phyloP scores from a whole-genome alignment of 75 land plant genomes.

The Isoetes taiwanensis region DNA sequence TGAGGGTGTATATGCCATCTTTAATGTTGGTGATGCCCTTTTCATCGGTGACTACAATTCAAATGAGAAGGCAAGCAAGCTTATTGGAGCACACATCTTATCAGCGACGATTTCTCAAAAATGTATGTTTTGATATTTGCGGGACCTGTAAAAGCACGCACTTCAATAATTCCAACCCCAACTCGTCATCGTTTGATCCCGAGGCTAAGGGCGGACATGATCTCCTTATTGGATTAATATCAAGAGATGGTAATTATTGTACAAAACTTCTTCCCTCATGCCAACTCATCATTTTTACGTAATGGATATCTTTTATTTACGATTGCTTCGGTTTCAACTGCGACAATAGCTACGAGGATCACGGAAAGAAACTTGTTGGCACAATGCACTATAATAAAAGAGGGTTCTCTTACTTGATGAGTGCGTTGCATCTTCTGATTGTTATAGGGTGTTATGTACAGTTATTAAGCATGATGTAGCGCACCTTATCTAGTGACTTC shows the following conservation, averaged over 20 bases:
- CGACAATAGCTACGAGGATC: conserved; percentile 1
- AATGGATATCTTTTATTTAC: no score
- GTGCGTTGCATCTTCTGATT: no score
- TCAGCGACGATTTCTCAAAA: no score
- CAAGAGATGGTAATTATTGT: conserved; percentile 7
- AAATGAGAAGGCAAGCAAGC: background rate
- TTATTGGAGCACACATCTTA: no score
- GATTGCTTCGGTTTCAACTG: no score
- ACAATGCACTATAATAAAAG: conserved; percentile 7
- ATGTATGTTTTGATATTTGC: background rate
- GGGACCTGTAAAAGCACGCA: background rate
- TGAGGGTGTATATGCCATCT: background rate
- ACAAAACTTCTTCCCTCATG: no score
- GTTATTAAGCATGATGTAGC: no score
- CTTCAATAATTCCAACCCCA: background rate
- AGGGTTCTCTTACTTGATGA: no score
- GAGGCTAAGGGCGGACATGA: conserved; percentile 2
- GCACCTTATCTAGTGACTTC: no score
- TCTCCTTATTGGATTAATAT: background rate
- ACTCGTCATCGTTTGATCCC: background rate
- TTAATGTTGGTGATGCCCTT: conserved; percentile 4
- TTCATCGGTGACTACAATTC: background rate
- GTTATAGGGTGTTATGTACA: no score
- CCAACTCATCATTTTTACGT: no score
- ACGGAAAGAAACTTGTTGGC: background rate